A percentile compares a stretch with the other conserved stretches of the same genome.
phyloP scores from a whole-genome alignment of 345 rosid genomes.

The Sapria himalayana region DNA sequence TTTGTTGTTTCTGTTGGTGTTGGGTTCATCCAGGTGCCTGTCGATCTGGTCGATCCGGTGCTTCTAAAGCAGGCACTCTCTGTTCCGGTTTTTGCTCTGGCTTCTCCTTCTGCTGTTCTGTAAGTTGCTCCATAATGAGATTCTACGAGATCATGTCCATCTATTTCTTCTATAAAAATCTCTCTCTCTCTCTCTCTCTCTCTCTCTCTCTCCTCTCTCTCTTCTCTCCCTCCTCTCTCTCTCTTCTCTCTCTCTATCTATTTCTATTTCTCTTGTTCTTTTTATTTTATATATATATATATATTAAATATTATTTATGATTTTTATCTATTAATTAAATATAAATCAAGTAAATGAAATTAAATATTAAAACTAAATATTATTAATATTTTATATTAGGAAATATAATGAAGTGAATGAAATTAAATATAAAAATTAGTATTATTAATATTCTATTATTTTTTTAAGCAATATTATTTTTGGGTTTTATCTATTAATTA shows the following conservation, averaged over 20 bases:
- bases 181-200: not conserved
- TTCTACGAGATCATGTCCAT: not conserved
- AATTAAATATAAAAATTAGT: no score
- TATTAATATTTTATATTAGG: no score
- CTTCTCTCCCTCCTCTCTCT: not conserved
- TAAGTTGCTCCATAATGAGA: slow-evolving; percentile 11
- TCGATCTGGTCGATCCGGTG: slow-evolving; percentile 36
- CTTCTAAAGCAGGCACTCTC: slow-evolving; percentile 43
- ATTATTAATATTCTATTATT: no score
- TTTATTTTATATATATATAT: not conserved
- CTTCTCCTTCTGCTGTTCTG: slow-evolving; percentile 84
- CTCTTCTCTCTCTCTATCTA: not conserved
- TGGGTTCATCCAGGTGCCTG: slow-evolving; percentile 34
- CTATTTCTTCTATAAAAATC: not conserved
- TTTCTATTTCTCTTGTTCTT: not conserved
- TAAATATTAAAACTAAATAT: no score
- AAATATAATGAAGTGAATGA: no score
- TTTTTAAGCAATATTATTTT: no score
- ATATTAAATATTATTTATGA: not conserved
- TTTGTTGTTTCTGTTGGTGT: not conserved
- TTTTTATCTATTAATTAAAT: no score
- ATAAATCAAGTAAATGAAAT: no score
- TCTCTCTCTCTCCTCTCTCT: not conserved
- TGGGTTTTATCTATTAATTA: no score
- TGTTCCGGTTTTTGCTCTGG: slow-evolving; percentile 66